A percentile compares a stretch with the other conserved stretches of the same genome.
Evolutionary conservation across 2,329 filamentous ascomycete species (phyloP).

Genomic region (Colletotrichum sublineola): DNA sequence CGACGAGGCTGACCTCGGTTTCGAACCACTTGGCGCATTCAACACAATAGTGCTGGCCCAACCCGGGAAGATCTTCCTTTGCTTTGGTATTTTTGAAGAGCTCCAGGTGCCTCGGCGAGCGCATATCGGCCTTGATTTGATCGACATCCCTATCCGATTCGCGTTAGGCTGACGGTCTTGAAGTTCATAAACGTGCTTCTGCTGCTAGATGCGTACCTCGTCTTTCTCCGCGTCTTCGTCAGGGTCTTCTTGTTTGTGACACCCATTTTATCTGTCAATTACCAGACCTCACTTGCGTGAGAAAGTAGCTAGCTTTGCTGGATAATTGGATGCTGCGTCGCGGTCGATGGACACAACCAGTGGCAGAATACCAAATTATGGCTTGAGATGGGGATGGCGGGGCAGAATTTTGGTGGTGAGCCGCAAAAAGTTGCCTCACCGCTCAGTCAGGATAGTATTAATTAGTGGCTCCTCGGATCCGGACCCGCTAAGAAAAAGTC

Average conservation of each 20-base stretch:
- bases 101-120: conserved; percentile 82
- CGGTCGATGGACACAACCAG: neutral
- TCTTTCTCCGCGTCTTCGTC: conserved; percentile 80
- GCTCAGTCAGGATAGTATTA: conserved; percentile 7
- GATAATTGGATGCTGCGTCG: neutral
- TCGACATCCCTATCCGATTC: conserved; percentile 81
- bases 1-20: conserved; percentile 79
- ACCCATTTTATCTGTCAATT: conserved; percentile 68
- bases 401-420: conserved; percentile 27
- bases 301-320: neutral
- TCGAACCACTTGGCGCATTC: conserved; percentile 99
- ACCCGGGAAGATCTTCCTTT: conserved; percentile 86
- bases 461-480: neutral
- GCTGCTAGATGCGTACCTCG: conserved; percentile 63
- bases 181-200: conserved; percentile 5
- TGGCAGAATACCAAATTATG: conserved; percentile 31
- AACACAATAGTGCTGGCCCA: conserved; percentile 88
- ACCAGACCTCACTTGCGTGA: neutral
- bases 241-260: conserved; percentile 75
- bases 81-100: conserved; percentile 84
- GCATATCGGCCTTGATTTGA: conserved; percentile 87
- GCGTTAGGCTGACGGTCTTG: conserved; percentile 2
- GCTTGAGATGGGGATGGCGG: conserved; percentile 19
- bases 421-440: conserved; percentile 35
- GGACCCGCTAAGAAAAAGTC: conserved; percentile 18